Evolutionary conservation across 192 early-diverging fungal genomes (phyloP).

Genomic region (Pilobolus umbonatus): DNA sequence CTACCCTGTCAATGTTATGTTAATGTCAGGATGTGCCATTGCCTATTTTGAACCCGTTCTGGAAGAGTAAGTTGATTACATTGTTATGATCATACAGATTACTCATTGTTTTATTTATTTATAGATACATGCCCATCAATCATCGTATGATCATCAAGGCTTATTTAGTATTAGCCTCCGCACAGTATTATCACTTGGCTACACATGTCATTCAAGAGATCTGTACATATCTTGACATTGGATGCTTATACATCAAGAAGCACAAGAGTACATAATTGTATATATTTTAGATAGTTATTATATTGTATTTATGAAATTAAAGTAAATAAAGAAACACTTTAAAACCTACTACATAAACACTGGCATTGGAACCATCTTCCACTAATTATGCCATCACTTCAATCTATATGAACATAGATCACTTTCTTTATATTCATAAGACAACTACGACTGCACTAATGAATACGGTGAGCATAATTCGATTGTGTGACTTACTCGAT

Average conservation of each 20-base stretch:
- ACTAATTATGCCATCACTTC: too few relatives aligned
- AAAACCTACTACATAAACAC: too few relatives aligned
- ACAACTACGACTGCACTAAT: too few relatives aligned
- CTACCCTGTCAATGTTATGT: constrained; percentile 48
- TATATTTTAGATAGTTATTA: too few relatives aligned
- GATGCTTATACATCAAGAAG: constrained; percentile 76
- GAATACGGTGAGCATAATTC: too few relatives aligned
- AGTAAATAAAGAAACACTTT: too few relatives aligned
- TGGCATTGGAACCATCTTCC: too few relatives aligned
- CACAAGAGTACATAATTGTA: too few relatives aligned
- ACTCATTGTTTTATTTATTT: constrained; percentile 16
- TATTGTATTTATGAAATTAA: too few relatives aligned
- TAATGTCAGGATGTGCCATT: constrained; percentile 57
- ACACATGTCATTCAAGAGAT: constrained; percentile 66
- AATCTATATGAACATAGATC: too few relatives aligned
- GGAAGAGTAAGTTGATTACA: constrained; percentile 36
- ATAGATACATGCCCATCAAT: constrained; percentile 23
- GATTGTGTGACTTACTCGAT: too few relatives aligned
- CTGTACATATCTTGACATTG: constrained; percentile 73
- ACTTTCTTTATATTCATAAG: too few relatives aligned
- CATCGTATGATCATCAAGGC: constrained; percentile 14
- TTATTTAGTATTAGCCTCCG: constrained; percentile 8
- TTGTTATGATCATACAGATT: background rate
- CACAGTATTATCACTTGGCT: constrained; percentile 66
- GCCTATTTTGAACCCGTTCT: constrained; percentile 45